Base-by-base conservation (phyloP, 2,329 filamentous ascomycete genomes). In the Orbilia oligospora region DNA sequence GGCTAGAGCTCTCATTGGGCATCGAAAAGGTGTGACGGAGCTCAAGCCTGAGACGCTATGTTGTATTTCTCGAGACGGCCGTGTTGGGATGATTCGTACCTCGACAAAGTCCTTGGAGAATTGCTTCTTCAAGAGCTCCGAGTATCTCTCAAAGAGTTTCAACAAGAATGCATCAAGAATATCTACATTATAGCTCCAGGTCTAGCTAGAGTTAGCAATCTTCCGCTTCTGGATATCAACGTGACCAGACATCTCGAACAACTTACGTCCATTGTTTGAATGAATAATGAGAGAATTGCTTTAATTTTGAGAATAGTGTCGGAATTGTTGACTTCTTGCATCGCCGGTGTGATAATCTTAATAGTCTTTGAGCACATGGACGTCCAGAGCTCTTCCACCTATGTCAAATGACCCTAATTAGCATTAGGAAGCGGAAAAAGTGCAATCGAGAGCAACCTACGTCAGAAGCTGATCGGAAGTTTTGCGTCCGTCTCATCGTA, bases 331-430 rank as follows among this genome's bases (percentile, higher is more conserved):
- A 99, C 90, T 48, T 91, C 90, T 63, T 89, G 88, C 3, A 99
- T 86, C 0, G 93, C 91, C 81, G 91, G 93, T 0, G 91, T 91
- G 80, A 97, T 97, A 58, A 98, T 87, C 8, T 88, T 89, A 81
- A 98, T 93, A 0, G 93, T 91, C 53, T 91, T 91, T 82, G 94
- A 93, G 83, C 95, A 98, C 93, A 98, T 96, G 0, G 94, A 97
- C 82, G 98, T 95, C 96, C 96, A 99, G 1, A 99, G 87, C 84
- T 98, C 96, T 83, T 99, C 96, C n/a, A 97, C 90, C 92, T 94
- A 79, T 24, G 71, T 36, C 67, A 80, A 79, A 18, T 80, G 27
- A 20, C 24, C 58, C 48, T 5, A 44, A 33, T 67, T 61, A 46
- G 30, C 14, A 44, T 5, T 12, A 8, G 51, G 6, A 30, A 3